Evolutionary conservation across 805 yeast genomes (phyloP).

Genomic region (Kodamaea leandrae): DNA sequence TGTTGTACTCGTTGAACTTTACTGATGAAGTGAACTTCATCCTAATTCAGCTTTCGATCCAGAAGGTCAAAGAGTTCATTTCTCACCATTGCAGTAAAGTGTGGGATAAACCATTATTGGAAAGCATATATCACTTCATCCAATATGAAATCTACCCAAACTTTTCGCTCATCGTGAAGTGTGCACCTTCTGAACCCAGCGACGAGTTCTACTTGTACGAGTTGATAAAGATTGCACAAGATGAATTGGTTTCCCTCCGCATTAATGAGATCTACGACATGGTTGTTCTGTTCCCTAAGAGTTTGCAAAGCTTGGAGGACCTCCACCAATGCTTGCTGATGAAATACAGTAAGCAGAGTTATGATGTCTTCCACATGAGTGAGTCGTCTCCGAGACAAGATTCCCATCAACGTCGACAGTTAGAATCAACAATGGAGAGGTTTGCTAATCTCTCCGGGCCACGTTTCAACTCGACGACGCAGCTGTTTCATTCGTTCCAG

Average conservation of each 20-base stretch:
- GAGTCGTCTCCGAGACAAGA: constrained; percentile 2
- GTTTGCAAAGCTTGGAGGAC: constrained; percentile 55
- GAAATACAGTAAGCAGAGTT: constrained; percentile 10
- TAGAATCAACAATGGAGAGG: not conserved
- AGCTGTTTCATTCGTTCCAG: constrained; percentile 8
- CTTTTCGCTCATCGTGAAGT: constrained; percentile 20
- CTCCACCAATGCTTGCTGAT: constrained; percentile 50
- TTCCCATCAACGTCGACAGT: not conserved
- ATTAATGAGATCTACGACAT: constrained; percentile 59
- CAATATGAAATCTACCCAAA: constrained; percentile 37
- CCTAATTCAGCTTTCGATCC: constrained; percentile 37
- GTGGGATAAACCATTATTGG: constrained; percentile 41
- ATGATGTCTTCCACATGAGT: constrained; percentile 1
- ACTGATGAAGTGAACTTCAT: constrained; percentile 23
- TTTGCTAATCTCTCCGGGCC: constrained; percentile 1
- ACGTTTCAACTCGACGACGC: constrained; percentile 3
- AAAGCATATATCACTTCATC: constrained; percentile 36
- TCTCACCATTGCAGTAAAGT: constrained; percentile 25
- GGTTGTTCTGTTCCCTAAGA: constrained; percentile 50
- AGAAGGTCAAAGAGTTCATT: constrained; percentile 33
- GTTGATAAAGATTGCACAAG: constrained; percentile 36
- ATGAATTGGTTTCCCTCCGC: constrained; percentile 46
- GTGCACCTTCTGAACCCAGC: constrained; percentile 9
- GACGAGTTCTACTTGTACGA: constrained; percentile 21
- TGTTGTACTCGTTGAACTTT: constrained; percentile 20